Percentiles rank a stretch among this genome's conserved stretches.
Evolutionary conservation across 1,284 basidiomycete species (phyloP).

Genomic region (Xanthoconium separans): DNA sequence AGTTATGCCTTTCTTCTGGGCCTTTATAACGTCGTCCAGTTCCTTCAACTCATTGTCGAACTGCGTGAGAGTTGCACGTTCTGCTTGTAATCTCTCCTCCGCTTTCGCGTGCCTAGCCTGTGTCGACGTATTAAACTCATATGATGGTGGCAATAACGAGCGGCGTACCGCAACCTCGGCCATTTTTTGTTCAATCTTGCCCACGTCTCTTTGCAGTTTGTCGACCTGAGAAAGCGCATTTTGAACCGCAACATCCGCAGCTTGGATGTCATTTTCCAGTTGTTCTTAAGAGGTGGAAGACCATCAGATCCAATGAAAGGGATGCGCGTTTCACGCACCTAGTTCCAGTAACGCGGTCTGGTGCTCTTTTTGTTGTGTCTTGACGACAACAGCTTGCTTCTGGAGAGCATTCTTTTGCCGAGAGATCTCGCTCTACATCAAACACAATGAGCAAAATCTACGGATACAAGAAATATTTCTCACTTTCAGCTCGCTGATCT

Average conservation of each 20-base stretch:
- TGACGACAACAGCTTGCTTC: constrained; percentile 80
- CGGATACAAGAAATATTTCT: constrained; percentile 9
- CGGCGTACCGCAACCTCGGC: constrained; percentile 50
- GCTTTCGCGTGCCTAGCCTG: constrained; percentile 63
- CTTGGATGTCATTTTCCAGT: constrained; percentile 75
- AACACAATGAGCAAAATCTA: constrained; percentile 8
- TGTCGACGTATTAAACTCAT: background rate
- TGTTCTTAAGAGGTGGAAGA: constrained; percentile 56
- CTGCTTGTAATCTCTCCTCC: constrained; percentile 74
- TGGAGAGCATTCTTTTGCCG: constrained; percentile 81
- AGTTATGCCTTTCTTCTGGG: constrained; percentile 73
- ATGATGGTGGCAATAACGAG: background rate
- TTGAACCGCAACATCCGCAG: constrained; percentile 55
- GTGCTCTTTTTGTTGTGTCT: constrained; percentile 85
- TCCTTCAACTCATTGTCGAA: constrained; percentile 89
- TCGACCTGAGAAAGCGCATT: constrained; percentile 61
- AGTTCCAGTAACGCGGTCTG: constrained; percentile 87
- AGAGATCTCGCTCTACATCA: constrained; percentile 60
- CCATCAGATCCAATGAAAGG: background rate
- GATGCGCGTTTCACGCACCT: constrained; percentile 47
- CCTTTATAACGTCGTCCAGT: constrained; percentile 79
- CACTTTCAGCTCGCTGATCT: constrained; percentile 92
- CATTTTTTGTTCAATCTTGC: constrained; percentile 55
- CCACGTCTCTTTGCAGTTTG: constrained; percentile 65
- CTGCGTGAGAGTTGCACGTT: constrained; percentile 80